Evolutionary conservation across 306 rosid genomes (phyloP), one percentile per base, ranked within the genome.

Genomic region (Delonix regia): DNA sequence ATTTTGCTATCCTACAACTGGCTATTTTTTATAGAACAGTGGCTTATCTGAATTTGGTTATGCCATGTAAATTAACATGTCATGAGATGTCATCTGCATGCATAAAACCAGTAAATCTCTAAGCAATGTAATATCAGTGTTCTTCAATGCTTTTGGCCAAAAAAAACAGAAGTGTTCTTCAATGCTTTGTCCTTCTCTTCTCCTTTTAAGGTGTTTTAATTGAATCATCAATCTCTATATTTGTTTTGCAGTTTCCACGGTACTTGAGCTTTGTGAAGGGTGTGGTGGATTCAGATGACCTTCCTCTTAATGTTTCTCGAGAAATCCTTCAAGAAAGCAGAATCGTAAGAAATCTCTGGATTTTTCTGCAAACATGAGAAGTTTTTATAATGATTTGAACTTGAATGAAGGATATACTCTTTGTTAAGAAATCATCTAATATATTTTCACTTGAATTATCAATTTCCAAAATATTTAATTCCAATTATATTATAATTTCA

Each of bases 261-360:
- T 96, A 96, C 86, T 79, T 93, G 92, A 93, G 97, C 83, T 96
- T 96, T 86, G 98, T 96, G 69, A 96, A 88, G 88, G 99, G 98
- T 81, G 97, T 96, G 73, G 98, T 96, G 21, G 99, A 93, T 83
- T 96, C 97, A 16, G 74, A 93, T 80, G 98, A 96, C 75, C 98
- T 96, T 83, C 99, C 99, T 65, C 91, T 96, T 19, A 96, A 96
- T 69, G 99, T 96, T 77, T 96, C 98, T 47, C 86, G 99, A 27
- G 99, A 96, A 87, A 91, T 96, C 86, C 99, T 96, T 82, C 99
- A 96, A 87, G 99, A 96, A 87, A 96, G 99, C 89, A 87, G 98
- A 89, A 89, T 96, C 75, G 99, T 96, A 90, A 96, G 96, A 24
- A 39, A 33, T 25, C 56, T 56, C 24, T 41, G 4, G 25, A 44